Evolutionary conservation across 805 yeast species (phyloP).

Genomic region (Lachancea thermotolerans): DNA sequence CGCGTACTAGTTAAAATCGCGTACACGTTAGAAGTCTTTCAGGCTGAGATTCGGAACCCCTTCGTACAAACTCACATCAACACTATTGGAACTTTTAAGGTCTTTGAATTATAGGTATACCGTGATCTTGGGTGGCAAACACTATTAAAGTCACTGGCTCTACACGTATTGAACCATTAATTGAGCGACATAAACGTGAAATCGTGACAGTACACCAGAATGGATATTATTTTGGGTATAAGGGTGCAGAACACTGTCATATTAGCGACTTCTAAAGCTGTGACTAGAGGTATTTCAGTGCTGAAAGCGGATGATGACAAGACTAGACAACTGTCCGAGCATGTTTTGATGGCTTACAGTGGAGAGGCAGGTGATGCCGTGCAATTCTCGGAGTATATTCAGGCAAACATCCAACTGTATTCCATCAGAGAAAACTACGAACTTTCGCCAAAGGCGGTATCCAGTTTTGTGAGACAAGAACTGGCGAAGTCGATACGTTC

Average conservation of each 20-base stretch:
- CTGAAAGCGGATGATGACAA: conserved; percentile 75
- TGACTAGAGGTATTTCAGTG: conserved; percentile 82
- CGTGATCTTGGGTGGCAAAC: too few relatives aligned
- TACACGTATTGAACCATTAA: too few relatives aligned
- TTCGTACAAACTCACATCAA: too few relatives aligned
- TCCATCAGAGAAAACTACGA: conserved; percentile 80
- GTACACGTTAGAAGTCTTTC: too few relatives aligned
- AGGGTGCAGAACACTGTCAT: conserved; percentile 74
- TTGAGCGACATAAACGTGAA: too few relatives aligned
- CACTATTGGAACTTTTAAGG: too few relatives aligned
- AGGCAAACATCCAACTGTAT: conserved; percentile 85
- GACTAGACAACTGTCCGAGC: conserved; percentile 66
- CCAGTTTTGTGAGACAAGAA: conserved; percentile 81
- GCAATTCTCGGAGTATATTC: conserved; percentile 89
- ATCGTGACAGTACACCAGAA: conserved; percentile 22
- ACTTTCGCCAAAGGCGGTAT: conserved; percentile 77
- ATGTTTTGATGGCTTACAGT: conserved; percentile 77
- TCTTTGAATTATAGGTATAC: too few relatives aligned
- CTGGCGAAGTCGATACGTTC: conserved; percentile 84
- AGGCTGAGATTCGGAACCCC: too few relatives aligned
- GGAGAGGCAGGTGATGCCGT: conserved; percentile 97
- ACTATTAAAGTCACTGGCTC: too few relatives aligned
- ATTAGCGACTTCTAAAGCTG: conserved; percentile 91
- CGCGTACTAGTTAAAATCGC: too few relatives aligned
- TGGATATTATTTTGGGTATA: conserved; percentile 91